A percentile compares a stretch with the other conserved stretches of the same genome.
Conservation (phyloP, 106 monocot species). For the Iris macrosiphon region DNA sequence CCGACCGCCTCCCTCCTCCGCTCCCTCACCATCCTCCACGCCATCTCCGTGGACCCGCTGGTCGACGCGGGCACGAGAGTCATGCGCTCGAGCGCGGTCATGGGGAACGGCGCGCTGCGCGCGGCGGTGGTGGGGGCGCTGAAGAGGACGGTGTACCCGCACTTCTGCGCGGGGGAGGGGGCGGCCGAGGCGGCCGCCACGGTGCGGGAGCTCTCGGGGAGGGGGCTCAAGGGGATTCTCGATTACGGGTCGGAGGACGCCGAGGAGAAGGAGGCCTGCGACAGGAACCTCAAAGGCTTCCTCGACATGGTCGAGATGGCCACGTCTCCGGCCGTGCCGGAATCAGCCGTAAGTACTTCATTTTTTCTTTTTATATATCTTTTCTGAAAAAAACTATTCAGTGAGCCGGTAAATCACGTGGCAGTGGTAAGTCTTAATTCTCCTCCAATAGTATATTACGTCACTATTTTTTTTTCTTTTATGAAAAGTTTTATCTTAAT, state of each 20-base stretch:
- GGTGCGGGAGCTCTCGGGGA: slow-evolving; percentile 42
- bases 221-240: slow-evolving; percentile 62
- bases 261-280: slow-evolving; percentile 40
- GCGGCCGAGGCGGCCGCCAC: slow-evolving; percentile 46
- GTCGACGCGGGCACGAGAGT: slow-evolving; percentile 51
- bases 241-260: slow-evolving; percentile 93
- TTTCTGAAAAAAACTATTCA: no score
- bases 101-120: no score
- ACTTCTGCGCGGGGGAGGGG: slow-evolving; percentile 79
- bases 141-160: slow-evolving; percentile 51
- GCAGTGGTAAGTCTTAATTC: no score
- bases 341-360: slow-evolving; percentile 45
- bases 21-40: slow-evolving; percentile 32
- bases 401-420: no score
- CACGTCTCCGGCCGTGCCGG: slow-evolving; percentile 40
- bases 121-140: slow-evolving; percentile 29
- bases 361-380: no score
- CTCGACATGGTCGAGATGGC: slow-evolving; percentile 54
- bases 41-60: slow-evolving; percentile 37
- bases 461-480: no score
- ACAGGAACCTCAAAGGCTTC: slow-evolving; percentile 62
- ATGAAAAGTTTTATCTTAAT: no score
- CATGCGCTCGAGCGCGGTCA: slow-evolving; percentile 37
- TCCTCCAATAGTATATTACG: no score
- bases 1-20: slow-evolving; percentile 27